phyloP scores from a whole-genome alignment of 305 asterid species.

The Fraxinus latifolia region DNA sequence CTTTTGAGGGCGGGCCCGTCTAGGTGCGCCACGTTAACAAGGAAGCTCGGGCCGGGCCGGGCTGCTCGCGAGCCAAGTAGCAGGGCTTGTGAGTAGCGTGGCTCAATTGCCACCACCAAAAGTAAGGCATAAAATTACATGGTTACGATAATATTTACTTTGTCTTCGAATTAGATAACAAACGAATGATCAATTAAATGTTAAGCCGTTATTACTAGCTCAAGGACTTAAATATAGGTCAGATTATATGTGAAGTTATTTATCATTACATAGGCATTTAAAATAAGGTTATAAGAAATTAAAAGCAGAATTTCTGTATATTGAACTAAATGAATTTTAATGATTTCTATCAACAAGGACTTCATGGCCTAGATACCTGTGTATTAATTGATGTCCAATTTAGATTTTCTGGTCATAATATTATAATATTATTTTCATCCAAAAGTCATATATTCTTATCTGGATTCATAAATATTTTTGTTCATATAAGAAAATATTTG shows the following conservation, averaged over 20 bases:
- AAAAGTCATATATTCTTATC: background rate
- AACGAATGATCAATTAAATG: background rate
- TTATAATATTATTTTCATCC: background rate
- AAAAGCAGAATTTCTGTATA: background rate
- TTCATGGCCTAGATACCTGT: background rate
- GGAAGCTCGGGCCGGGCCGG: background rate
- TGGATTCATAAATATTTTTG: slow-evolving; percentile 1
- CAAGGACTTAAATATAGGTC: background rate
- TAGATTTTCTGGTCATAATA: slow-evolving; percentile 12
- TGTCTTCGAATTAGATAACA: slow-evolving; percentile 3
- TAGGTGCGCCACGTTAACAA: background rate
- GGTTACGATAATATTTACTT: background rate
- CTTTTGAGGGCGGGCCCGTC: background rate
- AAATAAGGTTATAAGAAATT: background rate
- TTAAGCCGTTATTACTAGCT: background rate
- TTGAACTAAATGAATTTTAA: background rate
- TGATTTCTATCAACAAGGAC: background rate
- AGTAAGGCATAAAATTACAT: background rate
- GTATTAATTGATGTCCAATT: background rate
- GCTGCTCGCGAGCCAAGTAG: background rate
- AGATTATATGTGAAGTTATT: background rate
- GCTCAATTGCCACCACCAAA: background rate
- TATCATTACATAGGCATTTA: background rate
- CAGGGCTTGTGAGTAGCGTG: background rate
- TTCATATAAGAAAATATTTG: slow-evolving; percentile 4